A percentile compares a stretch with the other conserved stretches of the same genome.
Conservation (phyloP, 2,329 filamentous ascomycete species). For the Fusarium sp. region DNA sequence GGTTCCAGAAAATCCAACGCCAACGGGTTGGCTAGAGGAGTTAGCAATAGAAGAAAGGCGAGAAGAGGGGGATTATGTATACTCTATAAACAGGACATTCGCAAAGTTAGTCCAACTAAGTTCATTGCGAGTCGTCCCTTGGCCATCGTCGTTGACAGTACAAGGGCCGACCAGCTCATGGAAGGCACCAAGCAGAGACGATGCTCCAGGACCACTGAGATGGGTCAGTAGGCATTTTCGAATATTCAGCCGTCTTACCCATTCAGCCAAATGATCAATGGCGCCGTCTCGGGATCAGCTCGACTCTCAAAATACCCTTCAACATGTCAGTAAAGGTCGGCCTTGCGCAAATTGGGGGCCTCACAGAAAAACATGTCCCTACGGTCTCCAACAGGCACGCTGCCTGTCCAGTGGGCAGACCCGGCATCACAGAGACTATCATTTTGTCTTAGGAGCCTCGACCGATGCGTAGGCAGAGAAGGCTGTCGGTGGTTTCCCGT, state of each 20-base stretch:
- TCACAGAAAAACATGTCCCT: background rate
- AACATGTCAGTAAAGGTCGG: background rate
- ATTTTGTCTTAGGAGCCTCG: background rate
- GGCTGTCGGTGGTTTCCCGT: background rate
- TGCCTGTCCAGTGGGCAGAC: background rate
- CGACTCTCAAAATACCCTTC: background rate
- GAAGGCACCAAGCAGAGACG: background rate
- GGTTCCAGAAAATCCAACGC: background rate
- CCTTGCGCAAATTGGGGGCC: fast-evolving
- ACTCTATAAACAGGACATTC: background rate
- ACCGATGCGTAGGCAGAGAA: background rate
- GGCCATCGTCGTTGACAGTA: background rate
- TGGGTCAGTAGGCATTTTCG: background rate
- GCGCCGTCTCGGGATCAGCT: background rate
- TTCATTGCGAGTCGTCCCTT: background rate
- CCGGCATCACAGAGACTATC: background rate
- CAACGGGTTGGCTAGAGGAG: background rate
- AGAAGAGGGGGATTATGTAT: background rate
- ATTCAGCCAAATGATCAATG: background rate
- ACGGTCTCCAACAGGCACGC: background rate
- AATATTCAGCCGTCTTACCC: background rate
- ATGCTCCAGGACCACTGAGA: background rate
- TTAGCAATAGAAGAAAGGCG: background rate
- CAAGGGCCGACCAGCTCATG: background rate
- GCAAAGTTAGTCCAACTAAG: background rate